Evolutionary conservation across 148 eudicot genomes (phyloP), one percentile per base, ranked within the genome.

Genomic region (Cornus suecica): DNA sequence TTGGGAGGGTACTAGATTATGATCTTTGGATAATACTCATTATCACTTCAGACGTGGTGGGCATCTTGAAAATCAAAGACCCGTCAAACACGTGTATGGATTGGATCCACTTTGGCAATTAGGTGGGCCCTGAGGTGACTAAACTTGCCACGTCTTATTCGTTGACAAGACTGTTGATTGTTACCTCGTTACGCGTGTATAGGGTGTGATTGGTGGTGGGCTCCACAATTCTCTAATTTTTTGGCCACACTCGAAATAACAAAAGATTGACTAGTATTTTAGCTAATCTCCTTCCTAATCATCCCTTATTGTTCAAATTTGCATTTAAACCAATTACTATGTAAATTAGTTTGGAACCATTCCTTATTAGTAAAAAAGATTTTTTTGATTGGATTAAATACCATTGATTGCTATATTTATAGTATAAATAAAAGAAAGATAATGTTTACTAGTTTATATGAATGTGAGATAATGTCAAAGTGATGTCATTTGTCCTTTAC

Each of bases 21-120:
- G 2, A 58, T 0, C 8, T 37, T 37, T 10, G 42, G 32, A 15
- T 23, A 66, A 32, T 32, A 25, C 7, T 71, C 7, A 62, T 76
- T 60, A 72, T 69, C 69, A 71, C 58, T 48, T 68, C 66, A 65
- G 81, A 83, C 86, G 83, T 80, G 78, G 83, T 80, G 78, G 75
- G 78, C 61, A 22, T 23, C 26, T 66, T 60, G 69, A 31, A 32
- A 26, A 80, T 80, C 70, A 31, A n/a, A 48, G 25, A 58, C 24
- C n/a, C 9, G 27, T 74, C 83, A 81, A 77, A 69, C 78, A 80
- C 83, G 83, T 83, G 86, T 54, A 62, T 77, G 68, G 74, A 45
- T 45, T 5, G 75, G n/a, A 16, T 27, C 24, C 15, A 31, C 37
- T 24, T 28, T 9, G 52, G 26, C 25, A 42, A 10, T 13, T 37